Conservation (phyloP, 2,329 filamentous ascomycete species). For the Scleromitrula shiraiana region DNA sequence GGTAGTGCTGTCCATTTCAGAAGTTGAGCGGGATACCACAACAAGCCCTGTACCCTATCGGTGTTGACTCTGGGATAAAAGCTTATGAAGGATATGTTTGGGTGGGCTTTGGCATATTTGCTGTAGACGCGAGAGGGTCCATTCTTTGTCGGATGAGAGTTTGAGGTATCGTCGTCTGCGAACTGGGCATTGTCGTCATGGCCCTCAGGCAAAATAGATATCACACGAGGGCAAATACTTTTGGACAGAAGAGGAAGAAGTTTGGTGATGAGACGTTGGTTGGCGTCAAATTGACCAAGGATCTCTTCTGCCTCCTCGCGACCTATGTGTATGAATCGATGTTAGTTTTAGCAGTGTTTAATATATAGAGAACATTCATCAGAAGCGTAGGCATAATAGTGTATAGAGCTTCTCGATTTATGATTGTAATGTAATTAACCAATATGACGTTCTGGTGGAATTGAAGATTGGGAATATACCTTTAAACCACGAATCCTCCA, state of each 20-base stretch:
- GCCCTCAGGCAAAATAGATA: neutral
- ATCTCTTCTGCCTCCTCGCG: neutral
- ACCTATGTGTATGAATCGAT: too few species aligned
- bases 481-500: neutral
- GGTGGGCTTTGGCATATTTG: neutral
- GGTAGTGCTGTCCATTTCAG: neutral
- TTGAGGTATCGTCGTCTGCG: neutral
- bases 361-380: too few species aligned
- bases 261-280: constrained; percentile 1
- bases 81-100: neutral
- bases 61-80: neutral
- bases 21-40: neutral
- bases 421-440: too few species aligned
- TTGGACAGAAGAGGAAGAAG: neutral
- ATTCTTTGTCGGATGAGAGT: neutral
- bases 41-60: neutral
- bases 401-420: too few species aligned
- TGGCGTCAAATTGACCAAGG: neutral
- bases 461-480: neutral
- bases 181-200: neutral
- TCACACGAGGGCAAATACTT: neutral
- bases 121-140: neutral
- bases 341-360: too few species aligned
- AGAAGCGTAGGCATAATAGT: too few species aligned
- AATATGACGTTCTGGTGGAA: too few species aligned